Percentiles rank a stretch among this genome's conserved stretches.
Conservation (phyloP, 2,329 filamentous ascomycete genomes). For the Bipolaris sorokiniana region DNA sequence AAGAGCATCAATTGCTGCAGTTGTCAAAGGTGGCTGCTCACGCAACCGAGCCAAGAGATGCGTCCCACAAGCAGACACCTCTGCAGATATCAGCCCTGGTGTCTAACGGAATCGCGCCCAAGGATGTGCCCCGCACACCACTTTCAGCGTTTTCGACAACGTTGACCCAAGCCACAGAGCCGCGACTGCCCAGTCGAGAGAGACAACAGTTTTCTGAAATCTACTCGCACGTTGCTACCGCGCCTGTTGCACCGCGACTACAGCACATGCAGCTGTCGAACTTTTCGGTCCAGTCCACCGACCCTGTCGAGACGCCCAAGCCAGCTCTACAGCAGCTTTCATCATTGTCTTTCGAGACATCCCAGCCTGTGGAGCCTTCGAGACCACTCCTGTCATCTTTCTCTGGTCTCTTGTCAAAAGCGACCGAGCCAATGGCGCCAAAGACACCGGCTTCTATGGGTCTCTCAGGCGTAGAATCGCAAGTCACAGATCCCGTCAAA, state of each 20-base stretch:
- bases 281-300: slow-evolving; percentile 30
- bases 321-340: slow-evolving; percentile 24
- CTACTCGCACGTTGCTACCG: slow-evolving; percentile 23
- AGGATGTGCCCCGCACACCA: slow-evolving; percentile 20
- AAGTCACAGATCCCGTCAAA: slow-evolving; percentile 36
- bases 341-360: slow-evolving; percentile 30
- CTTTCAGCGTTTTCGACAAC: slow-evolving; percentile 31
- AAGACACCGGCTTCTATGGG: slow-evolving; percentile 18
- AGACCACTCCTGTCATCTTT: slow-evolving; percentile 21
- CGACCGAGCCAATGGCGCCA: slow-evolving; percentile 28
- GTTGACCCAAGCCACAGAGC: slow-evolving; percentile 31
- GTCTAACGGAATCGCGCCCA: slow-evolving; percentile 37
- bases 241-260: slow-evolving; percentile 20
- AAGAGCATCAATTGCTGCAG: slow-evolving; percentile 3
- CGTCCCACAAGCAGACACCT: slow-evolving; percentile 15
- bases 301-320: slow-evolving; percentile 28
- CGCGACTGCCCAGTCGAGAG: slow-evolving; percentile 10
- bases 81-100: slow-evolving; percentile 37
- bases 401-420: slow-evolving; percentile 26
- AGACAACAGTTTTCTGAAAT: slow-evolving; percentile 23
- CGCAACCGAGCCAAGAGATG: slow-evolving; percentile 25
- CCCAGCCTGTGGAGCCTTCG: slow-evolving; percentile 30
- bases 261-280: slow-evolving; percentile 31
- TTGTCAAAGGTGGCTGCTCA: slow-evolving; percentile 21
- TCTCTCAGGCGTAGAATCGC: slow-evolving; percentile 30